Conservation (phyloP, 495 filamentous ascomycete genomes). For the Cetradonia linearis region DNA sequence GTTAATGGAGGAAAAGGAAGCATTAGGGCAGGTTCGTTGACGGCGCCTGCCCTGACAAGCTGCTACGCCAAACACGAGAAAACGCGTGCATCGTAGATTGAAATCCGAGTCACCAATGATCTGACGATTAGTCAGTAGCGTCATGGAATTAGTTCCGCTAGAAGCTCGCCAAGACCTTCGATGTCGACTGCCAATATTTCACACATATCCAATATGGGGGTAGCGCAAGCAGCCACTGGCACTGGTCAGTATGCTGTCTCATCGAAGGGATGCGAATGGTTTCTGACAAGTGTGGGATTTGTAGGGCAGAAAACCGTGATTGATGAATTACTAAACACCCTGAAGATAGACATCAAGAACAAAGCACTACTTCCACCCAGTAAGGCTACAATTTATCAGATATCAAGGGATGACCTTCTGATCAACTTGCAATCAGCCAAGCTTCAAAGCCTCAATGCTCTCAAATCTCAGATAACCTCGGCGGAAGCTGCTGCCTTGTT, state of each 20-base stretch:
- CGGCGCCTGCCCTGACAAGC: constrained; percentile 12
- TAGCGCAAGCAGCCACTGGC: not conserved
- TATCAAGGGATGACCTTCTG: not conserved
- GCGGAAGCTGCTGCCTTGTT: constrained; percentile 7
- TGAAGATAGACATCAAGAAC: constrained; percentile 47
- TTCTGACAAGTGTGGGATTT: constrained; percentile 3
- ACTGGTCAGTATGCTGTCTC: not conserved
- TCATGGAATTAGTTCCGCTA: not conserved
- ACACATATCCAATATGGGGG: not conserved
- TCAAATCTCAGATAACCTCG: constrained; percentile 8
- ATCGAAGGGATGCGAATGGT: not conserved
- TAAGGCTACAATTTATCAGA: constrained; percentile 31
- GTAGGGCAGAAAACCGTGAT: constrained; percentile 58
- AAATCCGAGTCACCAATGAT: constrained; percentile 1
- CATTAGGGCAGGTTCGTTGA: not conserved
- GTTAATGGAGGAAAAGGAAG: not conserved
- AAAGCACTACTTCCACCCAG: constrained; percentile 44
- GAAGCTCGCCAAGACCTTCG: not conserved
- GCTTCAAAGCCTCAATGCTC: not conserved
- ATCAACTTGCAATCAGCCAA: not conserved
- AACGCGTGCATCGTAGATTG: constrained; percentile 10
- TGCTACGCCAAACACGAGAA: constrained; percentile 17
- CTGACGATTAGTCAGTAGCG: not conserved
- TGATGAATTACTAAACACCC: constrained; percentile 44
- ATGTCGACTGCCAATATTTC: too few relatives aligned